phyloP scores from a whole-genome alignment of 495 filamentous ascomycete species.

The Penicillium samsonianum region DNA sequence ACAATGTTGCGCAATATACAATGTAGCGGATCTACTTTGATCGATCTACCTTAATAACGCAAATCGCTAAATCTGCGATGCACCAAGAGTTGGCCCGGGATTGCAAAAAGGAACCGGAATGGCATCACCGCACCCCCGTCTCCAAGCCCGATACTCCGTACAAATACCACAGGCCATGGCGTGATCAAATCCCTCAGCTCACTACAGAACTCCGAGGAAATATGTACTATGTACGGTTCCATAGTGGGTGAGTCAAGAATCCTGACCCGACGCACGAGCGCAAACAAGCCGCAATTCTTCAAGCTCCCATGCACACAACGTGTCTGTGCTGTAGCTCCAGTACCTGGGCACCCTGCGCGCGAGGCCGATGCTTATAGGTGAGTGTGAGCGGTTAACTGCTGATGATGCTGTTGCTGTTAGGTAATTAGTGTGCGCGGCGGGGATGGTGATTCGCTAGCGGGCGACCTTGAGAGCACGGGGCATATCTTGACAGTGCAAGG shows the following conservation, averaged over 20 bases:
- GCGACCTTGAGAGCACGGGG: conserved; percentile 26
- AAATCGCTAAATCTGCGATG: not conserved
- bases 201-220: conserved; percentile 18
- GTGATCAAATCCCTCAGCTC: conserved; percentile 17
- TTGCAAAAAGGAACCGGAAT: not conserved
- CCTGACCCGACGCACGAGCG: not conserved
- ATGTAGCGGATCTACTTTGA: not conserved
- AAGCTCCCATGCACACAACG: conserved; percentile 5
- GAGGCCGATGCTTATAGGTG: conserved; percentile 6
- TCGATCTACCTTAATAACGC: not conserved
- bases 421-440: conserved; percentile 37
- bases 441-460: conserved; percentile 33
- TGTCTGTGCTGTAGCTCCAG: conserved; percentile 6
- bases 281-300: conserved; percentile 6
- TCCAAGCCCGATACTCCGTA: not conserved
- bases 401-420: conserved; percentile 31
- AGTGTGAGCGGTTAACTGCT: conserved; percentile 3
- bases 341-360: conserved; percentile 7
- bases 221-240: not conserved
- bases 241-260: not conserved
- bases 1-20: not conserved
- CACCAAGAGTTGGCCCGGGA: not conserved
- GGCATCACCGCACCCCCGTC: conserved; percentile 5
- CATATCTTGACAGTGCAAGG: conserved; percentile 33
- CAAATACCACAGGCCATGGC: conserved; percentile 13